A percentile compares a stretch with the other conserved stretches of the same genome.
These are phyloP conservation scores for Eragrostis nindensis DNA, from an alignment of 176 grass and related monocot species.

Conservation along the genomic window DNA sequence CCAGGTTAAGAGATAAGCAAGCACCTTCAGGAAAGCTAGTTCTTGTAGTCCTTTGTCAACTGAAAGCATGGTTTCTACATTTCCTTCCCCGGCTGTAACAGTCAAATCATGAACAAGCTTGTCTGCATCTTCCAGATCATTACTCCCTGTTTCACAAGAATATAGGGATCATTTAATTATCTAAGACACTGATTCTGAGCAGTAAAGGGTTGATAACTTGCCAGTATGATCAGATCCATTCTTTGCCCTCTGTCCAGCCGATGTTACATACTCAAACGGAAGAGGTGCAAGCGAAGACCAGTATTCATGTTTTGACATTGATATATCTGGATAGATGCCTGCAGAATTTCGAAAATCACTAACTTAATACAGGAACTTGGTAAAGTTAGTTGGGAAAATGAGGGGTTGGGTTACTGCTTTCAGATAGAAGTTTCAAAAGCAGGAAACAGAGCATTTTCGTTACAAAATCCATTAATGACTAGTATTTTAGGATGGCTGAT, in stretches of 20 bases:
- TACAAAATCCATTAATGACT: background rate
- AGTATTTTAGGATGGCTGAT: background rate
- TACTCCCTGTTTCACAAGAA: conserved; percentile 44
- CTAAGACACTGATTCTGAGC: background rate
- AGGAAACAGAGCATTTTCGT: background rate
- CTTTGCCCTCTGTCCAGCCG: conserved; percentile 88
- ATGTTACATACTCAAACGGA: conserved; percentile 85
- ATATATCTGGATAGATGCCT: conserved; percentile 93
- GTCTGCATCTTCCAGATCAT: conserved; percentile 51
- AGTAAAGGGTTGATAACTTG: conserved; percentile 33
- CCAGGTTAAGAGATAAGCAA: conserved; percentile 6
- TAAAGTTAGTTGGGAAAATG: background rate
- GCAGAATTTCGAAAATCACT: conserved; percentile 41
- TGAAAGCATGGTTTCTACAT: conserved; percentile 90
- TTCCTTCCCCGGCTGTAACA: conserved; percentile 80
- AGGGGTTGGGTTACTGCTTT: background rate
- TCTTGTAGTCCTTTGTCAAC: conserved; percentile 97
- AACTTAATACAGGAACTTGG: background rate
- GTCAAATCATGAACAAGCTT: conserved; percentile 63
- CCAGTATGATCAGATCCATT: conserved; percentile 53
- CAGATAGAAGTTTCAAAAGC: conserved; percentile 21
- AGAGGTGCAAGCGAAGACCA: conserved; percentile 97
- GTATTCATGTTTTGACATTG: conserved; percentile 79
- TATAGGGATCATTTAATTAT: conserved; percentile 15
- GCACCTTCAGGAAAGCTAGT: conserved; percentile 82